Evolutionary conservation across 192 early-diverging fungal genomes (phyloP), one percentile per base, ranked within the genome.

Genomic region (Coemansia sp.): DNA sequence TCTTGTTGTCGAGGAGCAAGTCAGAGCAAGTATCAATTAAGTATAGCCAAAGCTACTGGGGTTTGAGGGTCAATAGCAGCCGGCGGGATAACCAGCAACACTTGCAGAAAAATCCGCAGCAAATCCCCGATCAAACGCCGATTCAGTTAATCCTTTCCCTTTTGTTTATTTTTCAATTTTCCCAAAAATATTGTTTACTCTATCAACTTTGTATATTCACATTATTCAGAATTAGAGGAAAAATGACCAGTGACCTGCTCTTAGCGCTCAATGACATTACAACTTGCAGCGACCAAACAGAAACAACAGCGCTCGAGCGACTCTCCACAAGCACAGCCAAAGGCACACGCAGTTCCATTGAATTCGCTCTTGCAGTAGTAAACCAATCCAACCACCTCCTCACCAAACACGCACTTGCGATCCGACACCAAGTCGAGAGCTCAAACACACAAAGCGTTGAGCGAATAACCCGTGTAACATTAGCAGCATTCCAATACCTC

Each of bases 341-440:
- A 17, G 22, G 31, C 11, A 38, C 17, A 3, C 71, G 71, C 31
- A 9, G 49, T 27, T 62, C 68, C 39, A 67, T 80, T n/a, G 72
- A 80, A 56, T 74, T 74, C 59, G 72, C 77, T 2, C 58, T 80
- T 3, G 54, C 29, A 0, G 16, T 80, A 3, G 77, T 74, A 14
- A 80, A 80, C 72, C 68, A 74, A 59, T 16, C 55, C 43, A 80
- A 80, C 77, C 68, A 80, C 23, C 64, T 68, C 41, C 62, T 80
- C 26, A 57, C 72, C 14, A 71, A 65, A 21, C 55, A 31, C 2
- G 29, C 62, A 16, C 29, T 19, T 7, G 77, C 62, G 11, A 68
- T 80, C 23, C 68, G 61, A 5, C 54, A 57, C 25, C 52, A 62
- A 7, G 9, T 21, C 14, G 67, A 70, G 14, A 38, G 16, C 27